These are phyloP conservation scores for Sutorius australiensis DNA, from an alignment of 768 basidiomycete species.

Conservation along the genomic window DNA sequence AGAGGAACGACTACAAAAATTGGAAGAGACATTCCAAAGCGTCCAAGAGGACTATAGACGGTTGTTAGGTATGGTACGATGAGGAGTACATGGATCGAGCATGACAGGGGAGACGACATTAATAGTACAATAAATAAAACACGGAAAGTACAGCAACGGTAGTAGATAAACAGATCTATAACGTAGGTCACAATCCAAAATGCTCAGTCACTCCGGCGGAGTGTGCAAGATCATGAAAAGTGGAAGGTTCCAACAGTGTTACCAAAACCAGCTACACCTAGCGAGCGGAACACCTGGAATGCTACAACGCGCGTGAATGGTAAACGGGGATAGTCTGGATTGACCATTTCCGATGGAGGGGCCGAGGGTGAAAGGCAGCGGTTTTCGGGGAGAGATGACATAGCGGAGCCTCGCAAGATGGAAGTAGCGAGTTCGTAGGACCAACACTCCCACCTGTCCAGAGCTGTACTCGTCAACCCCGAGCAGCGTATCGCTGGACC, in stretches of 20 bases:
- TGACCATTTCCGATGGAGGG: not conserved
- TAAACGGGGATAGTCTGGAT: conserved; percentile 46
- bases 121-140: conserved; percentile 27
- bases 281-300: conserved; percentile 45
- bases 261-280: conserved; percentile 70
- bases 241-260: conserved; percentile 48
- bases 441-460: conserved; percentile 87
- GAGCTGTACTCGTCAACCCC: conserved; percentile 58
- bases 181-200: not conserved
- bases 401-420: conserved; percentile 45
- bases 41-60: conserved; percentile 83
- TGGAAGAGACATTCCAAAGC: conserved; percentile 89
- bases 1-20: conserved; percentile 79
- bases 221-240: conserved; percentile 20
- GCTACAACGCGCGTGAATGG: conserved; percentile 80
- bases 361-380: conserved; percentile 5
- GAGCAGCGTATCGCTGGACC: conserved; percentile 13
- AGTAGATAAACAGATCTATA: conserved; percentile 19
- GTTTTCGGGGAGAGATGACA: conserved; percentile 43
- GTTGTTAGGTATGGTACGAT: conserved; percentile 55
- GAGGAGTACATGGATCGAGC: not conserved
- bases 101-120: not conserved
- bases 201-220: not conserved
- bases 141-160: conserved; percentile 8
- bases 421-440: conserved; percentile 57